Evolutionary conservation across 371 early-diverging fungal species (phyloP).

Genomic region (Mortierella sp.): DNA sequence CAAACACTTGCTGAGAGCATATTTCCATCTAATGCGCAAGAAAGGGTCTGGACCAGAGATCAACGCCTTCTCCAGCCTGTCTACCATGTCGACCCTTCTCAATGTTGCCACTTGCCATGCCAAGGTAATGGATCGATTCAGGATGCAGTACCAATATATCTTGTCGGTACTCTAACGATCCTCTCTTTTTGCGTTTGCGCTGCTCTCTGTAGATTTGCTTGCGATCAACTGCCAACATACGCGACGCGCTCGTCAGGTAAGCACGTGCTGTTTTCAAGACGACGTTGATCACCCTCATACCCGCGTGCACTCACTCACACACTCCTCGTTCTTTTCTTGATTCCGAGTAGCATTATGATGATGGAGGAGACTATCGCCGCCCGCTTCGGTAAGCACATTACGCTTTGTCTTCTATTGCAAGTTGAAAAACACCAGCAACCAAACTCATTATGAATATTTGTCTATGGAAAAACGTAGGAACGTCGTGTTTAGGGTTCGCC

Average conservation of each 20-base stretch:
- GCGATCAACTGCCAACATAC: constrained; percentile 21
- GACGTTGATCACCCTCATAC: too few relatives aligned
- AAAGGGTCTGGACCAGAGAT: constrained; percentile 21
- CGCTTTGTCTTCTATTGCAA: too few relatives aligned
- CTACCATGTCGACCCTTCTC: constrained; percentile 40
- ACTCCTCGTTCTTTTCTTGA: neutral
- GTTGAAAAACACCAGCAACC: too few relatives aligned
- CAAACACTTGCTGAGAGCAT: constrained; percentile 25
- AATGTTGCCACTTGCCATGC: constrained; percentile 44
- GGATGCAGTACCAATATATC: neutral
- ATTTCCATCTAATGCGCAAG: constrained; percentile 44
- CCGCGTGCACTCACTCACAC: neutral
- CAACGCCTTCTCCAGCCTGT: constrained; percentile 27
- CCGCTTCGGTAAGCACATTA: constrained; percentile 32
- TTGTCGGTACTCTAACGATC: neutral
- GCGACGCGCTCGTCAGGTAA: constrained; percentile 54
- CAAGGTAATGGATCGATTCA: constrained; percentile 16
- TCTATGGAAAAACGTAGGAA: constrained; percentile 7
- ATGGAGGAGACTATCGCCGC: constrained; percentile 50
- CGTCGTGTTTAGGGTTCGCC: constrained; percentile 41
- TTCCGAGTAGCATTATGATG: constrained; percentile 47
- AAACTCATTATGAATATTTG: too few relatives aligned
- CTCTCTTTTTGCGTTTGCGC: neutral
- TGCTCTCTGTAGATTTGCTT: constrained; percentile 28
- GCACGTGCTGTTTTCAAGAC: too few relatives aligned